Evolutionary conservation across 345 rosid species (phyloP).

Genomic region (Viola odorata): DNA sequence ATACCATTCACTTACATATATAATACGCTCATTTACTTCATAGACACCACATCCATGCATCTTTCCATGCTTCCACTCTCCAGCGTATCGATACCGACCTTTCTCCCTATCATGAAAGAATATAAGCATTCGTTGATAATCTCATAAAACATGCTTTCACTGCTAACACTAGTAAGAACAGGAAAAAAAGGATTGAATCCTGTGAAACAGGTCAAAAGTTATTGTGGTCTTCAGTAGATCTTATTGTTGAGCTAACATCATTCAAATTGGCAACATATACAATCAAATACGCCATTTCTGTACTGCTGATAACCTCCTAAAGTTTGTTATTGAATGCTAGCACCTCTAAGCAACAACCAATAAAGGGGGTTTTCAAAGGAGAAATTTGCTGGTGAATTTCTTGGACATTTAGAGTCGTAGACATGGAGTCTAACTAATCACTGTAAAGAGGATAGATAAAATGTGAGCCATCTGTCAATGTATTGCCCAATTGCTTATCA

Average conservation of each 20-base stretch:
- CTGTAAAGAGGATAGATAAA: background rate
- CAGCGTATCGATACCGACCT: constrained; percentile 93
- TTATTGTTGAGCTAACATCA: no score
- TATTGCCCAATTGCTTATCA: background rate
- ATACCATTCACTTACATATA: constrained; percentile 46
- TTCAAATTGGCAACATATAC: no score
- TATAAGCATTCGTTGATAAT: constrained; percentile 13
- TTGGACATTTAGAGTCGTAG: no score
- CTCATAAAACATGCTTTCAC: background rate
- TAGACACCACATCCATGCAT: constrained; percentile 95
- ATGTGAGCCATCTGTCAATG: background rate
- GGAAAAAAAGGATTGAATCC: background rate
- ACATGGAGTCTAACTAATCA: background rate
- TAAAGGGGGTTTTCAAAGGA: no score
- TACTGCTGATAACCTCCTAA: no score
- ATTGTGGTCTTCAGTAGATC: no score
- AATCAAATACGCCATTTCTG: no score
- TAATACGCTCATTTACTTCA: constrained; percentile 63
- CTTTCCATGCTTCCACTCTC: constrained; percentile 94
- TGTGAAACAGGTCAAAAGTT: background rate
- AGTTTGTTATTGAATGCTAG: no score
- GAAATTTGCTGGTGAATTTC: no score
- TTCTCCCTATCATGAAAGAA: constrained; percentile 55
- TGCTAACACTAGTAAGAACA: background rate
- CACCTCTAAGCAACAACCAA: no score